Percentiles rank a stretch among this genome's conserved stretches.
These are phyloP conservation scores for Chlorella sp. DNA, from an alignment of 139 green algal species.

Conservation along the genomic window DNA sequence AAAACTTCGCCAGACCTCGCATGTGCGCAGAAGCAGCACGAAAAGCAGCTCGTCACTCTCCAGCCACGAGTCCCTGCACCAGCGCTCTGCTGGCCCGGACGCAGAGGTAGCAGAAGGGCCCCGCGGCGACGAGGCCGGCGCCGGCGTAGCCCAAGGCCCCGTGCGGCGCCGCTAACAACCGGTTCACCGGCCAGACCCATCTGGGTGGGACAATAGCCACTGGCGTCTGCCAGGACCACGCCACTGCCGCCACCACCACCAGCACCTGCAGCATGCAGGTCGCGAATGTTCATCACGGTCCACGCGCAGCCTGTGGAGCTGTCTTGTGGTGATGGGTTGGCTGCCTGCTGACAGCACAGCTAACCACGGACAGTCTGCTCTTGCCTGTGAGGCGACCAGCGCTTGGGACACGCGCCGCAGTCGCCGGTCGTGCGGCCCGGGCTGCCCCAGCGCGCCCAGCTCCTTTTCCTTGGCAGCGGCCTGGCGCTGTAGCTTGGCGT, in stretches of 20 bases:
- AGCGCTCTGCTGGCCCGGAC: not conserved
- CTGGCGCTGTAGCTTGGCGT: constrained; percentile 1
- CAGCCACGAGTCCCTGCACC: not conserved
- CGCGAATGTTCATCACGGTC: not conserved
- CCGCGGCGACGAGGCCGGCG: not conserved
- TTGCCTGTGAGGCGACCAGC: not conserved
- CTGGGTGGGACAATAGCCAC: not conserved
- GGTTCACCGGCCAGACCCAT: not conserved
- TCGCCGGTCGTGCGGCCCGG: too few species aligned
- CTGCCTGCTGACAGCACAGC: not conserved
- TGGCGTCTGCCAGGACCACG: not conserved
- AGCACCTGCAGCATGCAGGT: not conserved
- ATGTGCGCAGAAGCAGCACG: not conserved
- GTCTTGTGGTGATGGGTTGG: not conserved
- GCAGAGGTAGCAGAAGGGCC: not conserved
- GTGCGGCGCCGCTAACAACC: not conserved
- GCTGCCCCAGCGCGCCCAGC: not conserved
- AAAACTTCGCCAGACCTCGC: not conserved
- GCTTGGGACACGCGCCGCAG: not conserved
- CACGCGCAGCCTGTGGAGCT: not conserved
- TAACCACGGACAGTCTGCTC: not conserved
- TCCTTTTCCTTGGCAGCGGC: constrained; percentile 4
- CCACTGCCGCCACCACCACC: not conserved
- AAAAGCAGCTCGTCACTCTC: not conserved
- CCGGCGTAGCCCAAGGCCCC: not conserved